A percentile compares a stretch with the other conserved stretches of the same genome.
phyloP scores from a whole-genome alignment of 768 basidiomycete genomes.

The Mycena galopus region DNA sequence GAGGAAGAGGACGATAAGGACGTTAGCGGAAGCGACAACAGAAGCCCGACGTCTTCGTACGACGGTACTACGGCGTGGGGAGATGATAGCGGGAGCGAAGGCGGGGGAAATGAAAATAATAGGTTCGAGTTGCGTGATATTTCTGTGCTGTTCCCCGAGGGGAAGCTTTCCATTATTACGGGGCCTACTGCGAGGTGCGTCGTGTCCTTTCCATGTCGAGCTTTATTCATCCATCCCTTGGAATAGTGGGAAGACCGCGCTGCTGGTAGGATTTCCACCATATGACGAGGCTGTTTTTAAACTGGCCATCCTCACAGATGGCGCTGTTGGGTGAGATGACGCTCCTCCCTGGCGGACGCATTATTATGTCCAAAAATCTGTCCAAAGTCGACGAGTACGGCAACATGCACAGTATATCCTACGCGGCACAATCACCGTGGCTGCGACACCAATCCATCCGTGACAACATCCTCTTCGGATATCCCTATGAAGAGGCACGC shows the following conservation, averaged over 20 bases:
- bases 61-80: background rate
- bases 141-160: slow-evolving; percentile 77
- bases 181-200: slow-evolving; percentile 74
- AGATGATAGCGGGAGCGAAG: background rate
- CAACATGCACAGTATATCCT: slow-evolving; percentile 73
- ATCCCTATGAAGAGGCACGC: slow-evolving; percentile 76
- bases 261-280: slow-evolving; percentile 61
- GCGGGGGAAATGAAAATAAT: slow-evolving; percentile 48
- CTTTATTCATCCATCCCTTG: background rate
- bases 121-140: slow-evolving; percentile 79
- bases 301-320: slow-evolving; percentile 56
- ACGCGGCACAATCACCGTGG: slow-evolving; percentile 82
- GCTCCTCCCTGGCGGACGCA: slow-evolving; percentile 57
- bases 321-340: slow-evolving; percentile 83
- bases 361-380: slow-evolving; percentile 78
- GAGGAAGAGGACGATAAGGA: background rate
- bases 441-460: slow-evolving; percentile 78
- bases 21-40: background rate
- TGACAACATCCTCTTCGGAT: slow-evolving; percentile 86
- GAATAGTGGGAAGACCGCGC: slow-evolving; percentile 80
- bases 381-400: slow-evolving; percentile 71
- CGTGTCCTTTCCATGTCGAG: background rate
- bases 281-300: background rate
- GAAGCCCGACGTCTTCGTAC: background rate
- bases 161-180: slow-evolving; percentile 77